phyloP scores from a whole-genome alignment of 2,329 filamentous ascomycete genomes.

The Tolypocladium album region DNA sequence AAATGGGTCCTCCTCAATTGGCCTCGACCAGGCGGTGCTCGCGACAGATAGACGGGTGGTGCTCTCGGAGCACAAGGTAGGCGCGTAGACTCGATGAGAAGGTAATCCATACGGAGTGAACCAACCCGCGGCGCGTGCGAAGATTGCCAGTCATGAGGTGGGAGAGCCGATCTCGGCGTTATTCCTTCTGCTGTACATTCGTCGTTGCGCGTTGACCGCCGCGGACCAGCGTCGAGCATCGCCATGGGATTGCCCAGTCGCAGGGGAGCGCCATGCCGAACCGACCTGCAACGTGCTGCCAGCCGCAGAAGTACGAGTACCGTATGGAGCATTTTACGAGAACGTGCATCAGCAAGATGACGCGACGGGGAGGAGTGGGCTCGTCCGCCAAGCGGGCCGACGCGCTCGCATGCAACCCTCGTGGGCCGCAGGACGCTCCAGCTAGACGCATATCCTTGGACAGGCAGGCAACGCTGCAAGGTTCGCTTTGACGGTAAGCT shows the following conservation, averaged over 20 bases:
- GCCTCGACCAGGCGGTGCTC: not conserved
- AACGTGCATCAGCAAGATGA: not conserved
- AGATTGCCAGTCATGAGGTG: not conserved
- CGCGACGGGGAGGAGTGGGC: not conserved
- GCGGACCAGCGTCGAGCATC: not conserved
- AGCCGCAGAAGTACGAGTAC: not conserved
- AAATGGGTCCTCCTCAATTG: slow-evolving; percentile 1
- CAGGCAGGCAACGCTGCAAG: too few relatives aligned
- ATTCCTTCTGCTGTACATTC: not conserved
- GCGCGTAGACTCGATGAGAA: not conserved
- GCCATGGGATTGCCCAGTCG: not conserved
- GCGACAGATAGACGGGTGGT: not conserved
- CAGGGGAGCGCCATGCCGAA: not conserved
- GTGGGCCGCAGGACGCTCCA: not conserved
- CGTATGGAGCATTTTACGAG: too few relatives aligned
- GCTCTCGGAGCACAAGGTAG: not conserved
- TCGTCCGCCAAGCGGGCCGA: not conserved
- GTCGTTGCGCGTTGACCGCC: not conserved
- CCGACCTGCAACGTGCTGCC: not conserved
- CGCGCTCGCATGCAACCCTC: not conserved
- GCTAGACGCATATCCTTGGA: not conserved
- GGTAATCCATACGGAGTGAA: not conserved
- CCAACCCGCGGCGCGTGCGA: not conserved
- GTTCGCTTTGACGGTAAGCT: too few relatives aligned
- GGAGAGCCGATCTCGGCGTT: not conserved